These are phyloP conservation scores for Boletus eberwhitei DNA, from an alignment of 768 basidiomycete genomes.

Conservation along the genomic window DNA sequence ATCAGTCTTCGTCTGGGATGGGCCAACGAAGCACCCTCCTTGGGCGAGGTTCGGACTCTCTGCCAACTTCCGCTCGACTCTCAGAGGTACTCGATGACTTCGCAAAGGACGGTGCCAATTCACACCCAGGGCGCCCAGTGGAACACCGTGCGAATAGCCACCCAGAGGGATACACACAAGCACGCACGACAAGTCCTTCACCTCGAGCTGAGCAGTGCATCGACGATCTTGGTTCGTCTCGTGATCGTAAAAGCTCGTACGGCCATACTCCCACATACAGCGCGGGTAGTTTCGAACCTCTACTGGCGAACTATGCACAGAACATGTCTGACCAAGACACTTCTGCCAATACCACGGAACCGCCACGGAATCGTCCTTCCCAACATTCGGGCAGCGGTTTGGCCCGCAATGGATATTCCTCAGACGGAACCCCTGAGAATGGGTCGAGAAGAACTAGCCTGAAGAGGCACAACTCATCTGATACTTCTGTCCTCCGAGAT, in stretches of 20 bases:
- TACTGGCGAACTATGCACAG: slow-evolving; percentile 46
- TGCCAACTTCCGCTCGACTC: slow-evolving; percentile 32
- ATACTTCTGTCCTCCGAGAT: slow-evolving; percentile 37
- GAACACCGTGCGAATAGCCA: slow-evolving; percentile 12
- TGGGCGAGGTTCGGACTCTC: slow-evolving; percentile 16
- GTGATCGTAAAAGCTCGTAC: slow-evolving; percentile 31
- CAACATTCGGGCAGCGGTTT: not conserved
- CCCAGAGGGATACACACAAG: slow-evolving; percentile 42
- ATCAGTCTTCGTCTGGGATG: slow-evolving; percentile 35
- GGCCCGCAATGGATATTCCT: slow-evolving; percentile 6
- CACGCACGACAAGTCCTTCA: slow-evolving; percentile 47
- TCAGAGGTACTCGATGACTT: slow-evolving; percentile 29
- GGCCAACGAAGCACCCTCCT: slow-evolving; percentile 35
- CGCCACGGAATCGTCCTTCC: slow-evolving; percentile 30
- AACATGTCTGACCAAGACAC: slow-evolving; percentile 20
- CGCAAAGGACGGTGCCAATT: slow-evolving; percentile 39
- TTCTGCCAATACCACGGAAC: slow-evolving; percentile 13
- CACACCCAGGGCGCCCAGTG: slow-evolving; percentile 45
- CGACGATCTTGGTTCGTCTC: slow-evolving; percentile 27
- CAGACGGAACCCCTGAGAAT: slow-evolving; percentile 27
- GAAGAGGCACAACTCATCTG: slow-evolving; percentile 19
- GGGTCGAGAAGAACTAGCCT: slow-evolving; percentile 23
- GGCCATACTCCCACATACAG: slow-evolving; percentile 49
- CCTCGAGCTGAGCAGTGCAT: slow-evolving; percentile 26
- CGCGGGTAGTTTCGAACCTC: slow-evolving; percentile 57